Conservation (phyloP, 1,284 basidiomycete genomes). For the Exobasidium rhododendri region DNA sequence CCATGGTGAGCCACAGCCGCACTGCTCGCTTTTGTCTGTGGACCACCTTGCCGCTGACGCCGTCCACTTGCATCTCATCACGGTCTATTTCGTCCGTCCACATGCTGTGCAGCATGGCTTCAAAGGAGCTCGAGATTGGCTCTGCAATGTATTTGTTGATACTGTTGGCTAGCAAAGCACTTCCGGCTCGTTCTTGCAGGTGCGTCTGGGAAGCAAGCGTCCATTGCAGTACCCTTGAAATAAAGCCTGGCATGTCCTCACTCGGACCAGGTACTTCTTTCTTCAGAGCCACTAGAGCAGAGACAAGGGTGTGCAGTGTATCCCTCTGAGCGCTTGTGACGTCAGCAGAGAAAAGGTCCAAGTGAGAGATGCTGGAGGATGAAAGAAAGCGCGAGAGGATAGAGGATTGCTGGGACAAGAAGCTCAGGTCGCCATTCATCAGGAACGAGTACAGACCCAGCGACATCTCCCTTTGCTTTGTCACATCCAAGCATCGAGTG, state of each 20-base stretch:
- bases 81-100: conserved; percentile 25
- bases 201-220: conserved; percentile 4
- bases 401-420: neutral
- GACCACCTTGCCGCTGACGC: neutral
- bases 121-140: conserved; percentile 19
- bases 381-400: neutral
- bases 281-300: conserved; percentile 11
- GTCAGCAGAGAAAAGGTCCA: neutral
- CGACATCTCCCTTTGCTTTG: conserved; percentile 31
- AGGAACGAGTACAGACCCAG: conserved; percentile 27
- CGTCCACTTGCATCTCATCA: neutral
- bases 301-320: conserved; percentile 5
- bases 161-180: conserved; percentile 15
- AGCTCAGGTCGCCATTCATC: conserved; percentile 1
- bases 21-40: conserved; percentile 17
- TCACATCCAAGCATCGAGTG: conserved; percentile 24
- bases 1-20: conserved; percentile 41
- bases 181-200: conserved; percentile 18
- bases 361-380: neutral
- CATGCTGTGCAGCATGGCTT: conserved; percentile 27
- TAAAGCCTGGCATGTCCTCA: neutral
- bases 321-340: conserved; percentile 7
- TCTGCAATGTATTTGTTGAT: conserved; percentile 44
- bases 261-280: conserved; percentile 12
- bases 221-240: neutral